phyloP scores from a whole-genome alignment of 768 basidiomycete genomes.

The Tubosaeta sp. region DNA sequence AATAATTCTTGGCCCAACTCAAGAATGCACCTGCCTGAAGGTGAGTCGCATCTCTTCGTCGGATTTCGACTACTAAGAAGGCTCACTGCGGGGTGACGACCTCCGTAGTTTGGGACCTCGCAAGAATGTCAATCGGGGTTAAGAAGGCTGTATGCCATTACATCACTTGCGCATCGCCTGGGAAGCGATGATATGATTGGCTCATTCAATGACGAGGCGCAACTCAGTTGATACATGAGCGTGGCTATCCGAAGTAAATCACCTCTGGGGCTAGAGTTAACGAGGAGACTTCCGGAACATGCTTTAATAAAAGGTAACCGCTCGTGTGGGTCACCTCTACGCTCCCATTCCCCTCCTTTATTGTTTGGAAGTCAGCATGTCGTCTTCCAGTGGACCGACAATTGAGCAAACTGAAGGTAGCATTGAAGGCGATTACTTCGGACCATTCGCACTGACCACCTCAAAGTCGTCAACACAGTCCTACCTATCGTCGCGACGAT shows the following conservation, averaged over 20 bases:
- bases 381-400: not conserved
- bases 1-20: too few relatives aligned
- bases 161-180: not conserved
- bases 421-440: not conserved
- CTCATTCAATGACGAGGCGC: too few relatives aligned
- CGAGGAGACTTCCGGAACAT: not conserved
- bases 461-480: not conserved
- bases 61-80: too few relatives aligned
- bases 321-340: not conserved
- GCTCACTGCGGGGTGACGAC: too few relatives aligned
- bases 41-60: too few relatives aligned
- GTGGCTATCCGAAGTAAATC: not conserved
- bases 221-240: not conserved
- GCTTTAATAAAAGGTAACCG: not conserved
- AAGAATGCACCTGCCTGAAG: too few relatives aligned
- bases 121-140: not conserved
- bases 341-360: not conserved
- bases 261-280: not conserved
- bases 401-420: not conserved
- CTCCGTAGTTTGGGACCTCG: too few relatives aligned
- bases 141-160: not conserved
- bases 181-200: not conserved
- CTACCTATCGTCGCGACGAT: conserved; percentile 1
- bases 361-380: not conserved
- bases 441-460: not conserved